Base-by-base conservation (phyloP, 1,284 basidiomycete genomes). In the Ustanciosporium gigantosporum region DNA sequence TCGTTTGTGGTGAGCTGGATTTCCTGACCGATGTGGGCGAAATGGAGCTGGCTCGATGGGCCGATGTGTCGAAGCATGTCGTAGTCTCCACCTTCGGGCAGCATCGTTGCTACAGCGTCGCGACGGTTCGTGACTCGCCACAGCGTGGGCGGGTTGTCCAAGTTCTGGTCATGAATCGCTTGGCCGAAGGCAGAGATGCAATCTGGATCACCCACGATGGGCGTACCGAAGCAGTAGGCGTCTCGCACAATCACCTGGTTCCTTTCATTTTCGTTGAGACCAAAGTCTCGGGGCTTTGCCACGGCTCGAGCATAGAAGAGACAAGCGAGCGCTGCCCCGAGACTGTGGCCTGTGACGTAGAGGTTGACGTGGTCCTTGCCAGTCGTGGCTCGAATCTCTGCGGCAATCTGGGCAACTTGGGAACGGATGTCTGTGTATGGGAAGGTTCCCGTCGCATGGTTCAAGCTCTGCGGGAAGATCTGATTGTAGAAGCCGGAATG, bases 401-500 rank as follows among this genome's bases (percentile, higher is more conserved):
- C 23, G 19, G 39, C 52, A 40, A 62, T 67, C 25, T 61, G 41
- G 35, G 8, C 35, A 31, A 67, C 23, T 1, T 36, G n/a, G 8
- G 36, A 32, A 24, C 64, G 60, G 21, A 67, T 58, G 42, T 58
- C 42, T 8, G 46, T 47, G 41, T 58, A 67, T 0, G 64, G 64
- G 31, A 62, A 58, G 4, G 48, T 32, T 14, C 44, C 53, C 1
- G 42, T 47, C 24, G 53, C 42, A 15, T 47, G 37, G 31, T 47
- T 50, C 43, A 58, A 46, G 21, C 39, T 27, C n/a, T 49, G 52
- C 32, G 53, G 58, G 38, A 67, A 67, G 41, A 67, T 25, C 40
- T 58, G 48, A n/a, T 53, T 52, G 47, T 55, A 67, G 42, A 67
- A 67, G 25, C 65, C 65, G 15, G 42, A 44, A 19, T 65, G 65